phyloP scores from a whole-genome alignment of 306 rosid genomes.

The Cicer chorassanicum region DNA sequence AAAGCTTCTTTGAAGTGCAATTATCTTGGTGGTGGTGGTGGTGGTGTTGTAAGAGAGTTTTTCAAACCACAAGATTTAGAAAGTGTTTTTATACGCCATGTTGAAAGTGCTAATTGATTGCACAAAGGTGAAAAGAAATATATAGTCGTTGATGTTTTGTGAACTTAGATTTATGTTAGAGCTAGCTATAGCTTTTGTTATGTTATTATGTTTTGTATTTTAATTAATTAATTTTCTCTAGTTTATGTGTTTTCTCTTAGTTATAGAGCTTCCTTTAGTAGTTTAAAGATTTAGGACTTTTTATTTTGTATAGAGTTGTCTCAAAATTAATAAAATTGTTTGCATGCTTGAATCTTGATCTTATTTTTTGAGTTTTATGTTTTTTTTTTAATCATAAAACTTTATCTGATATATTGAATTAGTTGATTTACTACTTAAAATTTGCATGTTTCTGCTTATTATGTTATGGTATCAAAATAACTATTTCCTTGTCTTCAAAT shows the following conservation, averaged over 20 bases:
- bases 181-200: slow-evolving; percentile 18
- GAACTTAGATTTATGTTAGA: not conserved
- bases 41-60: slow-evolving; percentile 52
- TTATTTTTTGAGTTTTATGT: not conserved
- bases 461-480: no score
- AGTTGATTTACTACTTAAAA: no score
- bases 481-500: no score
- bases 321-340: slow-evolving; percentile 21
- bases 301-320: slow-evolving; percentile 44
- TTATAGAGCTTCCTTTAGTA: slow-evolving; percentile 32
- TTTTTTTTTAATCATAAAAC: not conserved
- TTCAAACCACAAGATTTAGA: slow-evolving; percentile 79
- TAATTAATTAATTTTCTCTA: slow-evolving; percentile 31
- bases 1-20: slow-evolving; percentile 65
- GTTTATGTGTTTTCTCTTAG: slow-evolving; percentile 31
- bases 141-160: not conserved
- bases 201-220: slow-evolving; percentile 25
- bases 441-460: no score
- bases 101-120: slow-evolving; percentile 54
- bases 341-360: not conserved
- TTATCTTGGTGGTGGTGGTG: slow-evolving; percentile 38
- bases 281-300: slow-evolving; percentile 37
- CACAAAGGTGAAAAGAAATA: not conserved
- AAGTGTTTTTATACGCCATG: slow-evolving; percentile 64
- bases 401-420: no score